Conservation (phyloP, 2,329 filamentous ascomycete genomes). For the Aspergillus bombycis region DNA sequence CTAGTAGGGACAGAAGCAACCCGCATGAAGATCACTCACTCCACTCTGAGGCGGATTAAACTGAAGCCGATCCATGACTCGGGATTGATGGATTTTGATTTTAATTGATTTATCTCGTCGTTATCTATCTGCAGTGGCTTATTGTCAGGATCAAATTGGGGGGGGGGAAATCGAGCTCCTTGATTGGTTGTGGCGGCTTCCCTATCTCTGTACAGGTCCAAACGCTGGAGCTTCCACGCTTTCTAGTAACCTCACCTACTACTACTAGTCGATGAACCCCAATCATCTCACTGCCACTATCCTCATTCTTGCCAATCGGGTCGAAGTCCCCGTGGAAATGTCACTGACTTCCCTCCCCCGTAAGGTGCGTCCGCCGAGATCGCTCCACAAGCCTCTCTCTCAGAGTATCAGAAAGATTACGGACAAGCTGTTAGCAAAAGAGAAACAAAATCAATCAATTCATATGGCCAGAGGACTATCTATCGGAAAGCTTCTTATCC, state of each 20-base stretch:
- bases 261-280: too few species aligned
- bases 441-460: background rate
- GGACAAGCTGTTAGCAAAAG: background rate
- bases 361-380: background rate
- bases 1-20: background rate
- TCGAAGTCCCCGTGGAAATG: too few species aligned
- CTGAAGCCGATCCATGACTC: background rate
- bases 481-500: constrained; percentile 2
- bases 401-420: background rate
- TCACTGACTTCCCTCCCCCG: too few species aligned
- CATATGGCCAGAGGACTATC: background rate
- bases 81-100: too few species aligned
- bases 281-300: too few species aligned
- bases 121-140: background rate
- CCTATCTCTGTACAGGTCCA: background rate
- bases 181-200: background rate
- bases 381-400: background rate
- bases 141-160: background rate
- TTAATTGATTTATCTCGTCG: background rate
- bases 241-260: too few species aligned
- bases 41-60: background rate
- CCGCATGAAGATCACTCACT: background rate
- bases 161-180: background rate
- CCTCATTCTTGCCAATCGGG: too few species aligned
- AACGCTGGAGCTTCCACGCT: too few species aligned